phyloP scores from a whole-genome alignment of 805 yeast genomes.

The Candida lessepsii region DNA sequence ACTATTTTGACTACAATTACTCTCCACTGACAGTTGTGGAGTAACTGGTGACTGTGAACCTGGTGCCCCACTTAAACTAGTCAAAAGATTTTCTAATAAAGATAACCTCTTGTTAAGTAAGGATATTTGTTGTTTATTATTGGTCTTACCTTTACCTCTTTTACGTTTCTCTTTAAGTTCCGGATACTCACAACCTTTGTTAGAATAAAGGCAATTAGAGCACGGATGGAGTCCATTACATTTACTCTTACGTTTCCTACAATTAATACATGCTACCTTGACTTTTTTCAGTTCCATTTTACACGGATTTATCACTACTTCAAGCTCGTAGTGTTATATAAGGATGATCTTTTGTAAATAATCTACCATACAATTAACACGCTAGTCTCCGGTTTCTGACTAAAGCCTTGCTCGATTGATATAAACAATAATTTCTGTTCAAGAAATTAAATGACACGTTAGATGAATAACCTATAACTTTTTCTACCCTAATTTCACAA shows the following conservation, averaged over 20 bases:
- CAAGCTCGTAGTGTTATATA: too few species aligned
- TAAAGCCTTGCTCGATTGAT: too few species aligned
- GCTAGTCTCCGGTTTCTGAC: too few species aligned
- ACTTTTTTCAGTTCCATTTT: conserved; percentile 6
- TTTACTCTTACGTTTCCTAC: conserved; percentile 49
- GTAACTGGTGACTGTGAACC: background rate
- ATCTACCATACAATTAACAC: too few species aligned
- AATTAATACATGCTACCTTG: conserved; percentile 46
- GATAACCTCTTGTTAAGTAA: conserved; percentile 18
- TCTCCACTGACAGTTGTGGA: background rate
- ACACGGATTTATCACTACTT: too few species aligned
- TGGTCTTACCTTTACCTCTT: conserved; percentile 16
- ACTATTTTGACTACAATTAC: too few species aligned
- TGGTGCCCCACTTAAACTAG: conserved; percentile 13
- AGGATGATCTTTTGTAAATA: too few species aligned
- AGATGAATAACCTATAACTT: too few species aligned
- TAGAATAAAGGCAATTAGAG: conserved; percentile 35
- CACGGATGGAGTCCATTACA: conserved; percentile 51
- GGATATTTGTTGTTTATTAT: conserved; percentile 11
- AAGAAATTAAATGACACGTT: too few species aligned
- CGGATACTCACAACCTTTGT: conserved; percentile 29
- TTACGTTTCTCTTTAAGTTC: conserved; percentile 16
- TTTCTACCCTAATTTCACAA: too few species aligned
- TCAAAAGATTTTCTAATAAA: conserved; percentile 21
- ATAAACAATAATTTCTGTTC: too few species aligned